Evolutionary conservation across 768 basidiomycete genomes (phyloP), one percentile per base, ranked within the genome.

Genomic region (Lanmaoa pseudosensibilis): DNA sequence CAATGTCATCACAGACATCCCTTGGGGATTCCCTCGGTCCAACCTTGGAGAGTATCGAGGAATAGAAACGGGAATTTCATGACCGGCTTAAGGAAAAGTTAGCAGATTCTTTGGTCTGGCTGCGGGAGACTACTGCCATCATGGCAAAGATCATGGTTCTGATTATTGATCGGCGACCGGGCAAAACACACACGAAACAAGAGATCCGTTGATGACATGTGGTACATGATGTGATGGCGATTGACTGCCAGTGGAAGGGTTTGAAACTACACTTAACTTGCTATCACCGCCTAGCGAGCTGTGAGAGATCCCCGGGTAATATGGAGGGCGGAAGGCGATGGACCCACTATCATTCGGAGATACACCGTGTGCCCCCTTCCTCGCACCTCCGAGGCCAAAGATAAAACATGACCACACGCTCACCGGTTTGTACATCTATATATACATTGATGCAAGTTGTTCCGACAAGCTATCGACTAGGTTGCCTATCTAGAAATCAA

Each of bases 401-500:
- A 16, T 33, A 33, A 33, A 43, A 44, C 21, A 13, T 46, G 45
- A 46, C 30, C 25, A 46, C 15, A 23, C 23, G 34, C 34, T 36
- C 32, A 58, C 25, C 19, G 10, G 27, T 18, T 10, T 39, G 27
- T 12, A 30, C 10, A 25, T 30, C 32, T 40, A 27, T 41, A 33
- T 37, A 27, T 27, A 38, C 12, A 38, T 9, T 38, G 23, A 16
- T 36, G 43, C 54, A 41, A 27, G 21, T 36, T 38, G 25, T 51
- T 46, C 39, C 11, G 34, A 34, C 25, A 50, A 43, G 30, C n/a
- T 49, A 32, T 37, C 40, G 16, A 33, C 45, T 43, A 13, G 19
- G 15, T 5, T 41, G 34, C 15, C 18, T 40, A 40, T 67, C 69
- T 78, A 96, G 69, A 97, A 98, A 55, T 98, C 95, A 67, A 98